A percentile compares a stretch with the other conserved stretches of the same genome.
These are phyloP conservation scores for Quercus lobata DNA, from an alignment of 331 rosid species.

Conservation along the genomic window DNA sequence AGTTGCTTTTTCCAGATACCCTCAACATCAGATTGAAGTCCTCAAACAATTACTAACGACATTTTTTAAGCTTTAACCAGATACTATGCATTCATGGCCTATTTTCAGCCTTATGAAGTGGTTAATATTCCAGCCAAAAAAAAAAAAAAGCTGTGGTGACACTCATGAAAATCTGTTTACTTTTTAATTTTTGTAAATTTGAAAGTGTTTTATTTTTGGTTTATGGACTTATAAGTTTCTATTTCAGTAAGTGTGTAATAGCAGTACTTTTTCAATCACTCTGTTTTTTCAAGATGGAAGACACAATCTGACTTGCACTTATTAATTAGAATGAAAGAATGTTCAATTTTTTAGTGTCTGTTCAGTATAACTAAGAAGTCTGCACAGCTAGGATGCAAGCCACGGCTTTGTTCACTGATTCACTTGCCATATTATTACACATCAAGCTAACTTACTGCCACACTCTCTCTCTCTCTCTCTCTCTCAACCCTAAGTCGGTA, in stretches of 20 bases:
- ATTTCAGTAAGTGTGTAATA: too few relatives aligned
- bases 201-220: not conserved
- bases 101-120: not conserved
- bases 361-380: not conserved
- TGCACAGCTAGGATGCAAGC: not conserved
- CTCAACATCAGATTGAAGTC: not conserved
- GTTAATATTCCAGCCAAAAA: not conserved
- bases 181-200: not conserved
- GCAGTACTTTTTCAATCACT: too few relatives aligned
- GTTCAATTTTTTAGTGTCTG: not conserved
- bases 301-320: not conserved
- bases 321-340: not conserved
- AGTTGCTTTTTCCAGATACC: not conserved
- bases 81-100: not conserved
- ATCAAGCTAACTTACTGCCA: not conserved
- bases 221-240: not conserved
- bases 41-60: not conserved
- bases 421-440: not conserved
- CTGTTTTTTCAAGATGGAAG: not conserved
- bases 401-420: not conserved
- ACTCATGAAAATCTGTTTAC: not conserved
- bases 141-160: too few relatives aligned
- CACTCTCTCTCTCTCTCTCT: not conserved
- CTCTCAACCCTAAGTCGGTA: not conserved
- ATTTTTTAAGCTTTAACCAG: not conserved